A percentile compares a stretch with the other conserved stretches of the same genome.
Evolutionary conservation across 805 yeast species (phyloP).

Genomic region (Zygosaccharomyces pseudorouxii): DNA sequence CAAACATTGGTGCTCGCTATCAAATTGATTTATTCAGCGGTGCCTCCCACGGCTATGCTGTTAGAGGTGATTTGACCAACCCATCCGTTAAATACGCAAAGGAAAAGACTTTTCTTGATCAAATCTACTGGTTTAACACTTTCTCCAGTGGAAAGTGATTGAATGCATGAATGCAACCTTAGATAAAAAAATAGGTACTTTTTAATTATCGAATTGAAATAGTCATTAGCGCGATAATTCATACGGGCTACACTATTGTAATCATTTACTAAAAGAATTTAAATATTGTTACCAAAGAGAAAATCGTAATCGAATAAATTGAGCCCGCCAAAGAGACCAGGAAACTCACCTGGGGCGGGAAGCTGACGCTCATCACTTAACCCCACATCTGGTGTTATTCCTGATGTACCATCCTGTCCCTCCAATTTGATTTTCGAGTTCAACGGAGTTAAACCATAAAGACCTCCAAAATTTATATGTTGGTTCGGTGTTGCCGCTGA

Average conservation of each 20-base stretch:
- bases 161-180: no score
- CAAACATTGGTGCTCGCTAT: slow-evolving; percentile 50
- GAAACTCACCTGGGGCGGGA: slow-evolving; percentile 13
- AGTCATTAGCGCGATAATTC: no score
- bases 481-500: slow-evolving; percentile 19
- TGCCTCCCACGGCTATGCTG: slow-evolving; percentile 72
- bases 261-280: not conserved
- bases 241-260: not conserved
- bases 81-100: slow-evolving; percentile 58
- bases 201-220: no score
- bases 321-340: slow-evolving; percentile 28
- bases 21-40: slow-evolving; percentile 59
- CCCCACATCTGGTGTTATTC: slow-evolving; percentile 4
- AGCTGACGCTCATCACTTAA: not conserved
- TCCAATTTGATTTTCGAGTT: slow-evolving; percentile 1
- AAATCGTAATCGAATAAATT: slow-evolving; percentile 33
- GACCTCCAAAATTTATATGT: slow-evolving; percentile 7
- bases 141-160: slow-evolving; percentile 9
- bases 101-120: slow-evolving; percentile 53
- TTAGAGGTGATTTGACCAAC: slow-evolving; percentile 61
- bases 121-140: slow-evolving; percentile 32
- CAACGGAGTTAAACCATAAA: not conserved
- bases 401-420: not conserved
- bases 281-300: slow-evolving; percentile 23
- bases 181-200: no score